Percentiles rank a stretch among this genome's conserved stretches.
Conservation (phyloP, 225 moss, liverwort and hornwort species). For the Pseudoscleropodium purum region DNA sequence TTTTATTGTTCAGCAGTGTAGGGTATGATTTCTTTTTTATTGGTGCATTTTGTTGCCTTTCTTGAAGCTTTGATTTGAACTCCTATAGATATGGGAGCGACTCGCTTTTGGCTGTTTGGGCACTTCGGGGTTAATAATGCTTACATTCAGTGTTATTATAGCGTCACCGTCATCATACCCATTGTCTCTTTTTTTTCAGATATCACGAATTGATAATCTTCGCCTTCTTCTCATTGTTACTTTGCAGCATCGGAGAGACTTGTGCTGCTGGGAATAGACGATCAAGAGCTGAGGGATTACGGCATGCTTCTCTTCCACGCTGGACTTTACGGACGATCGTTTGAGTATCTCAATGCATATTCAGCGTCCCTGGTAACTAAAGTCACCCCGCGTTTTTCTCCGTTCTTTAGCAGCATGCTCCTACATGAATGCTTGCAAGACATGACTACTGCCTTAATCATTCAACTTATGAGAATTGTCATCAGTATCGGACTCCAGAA, state of each 20-base stretch:
- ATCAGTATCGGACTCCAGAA: not conserved
- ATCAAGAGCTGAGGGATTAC: slow-evolving; percentile 48
- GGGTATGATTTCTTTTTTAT: not conserved
- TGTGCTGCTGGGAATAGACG: slow-evolving; percentile 61
- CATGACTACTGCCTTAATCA: not conserved
- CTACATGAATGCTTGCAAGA: not conserved
- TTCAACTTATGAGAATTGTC: not conserved
- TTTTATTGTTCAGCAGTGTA: not conserved
- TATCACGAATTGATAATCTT: not conserved
- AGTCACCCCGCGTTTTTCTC: not conserved
- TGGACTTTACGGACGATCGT: slow-evolving; percentile 65
- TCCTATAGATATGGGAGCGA: not conserved
- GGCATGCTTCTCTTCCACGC: slow-evolving; percentile 37
- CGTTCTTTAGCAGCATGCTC: not conserved
- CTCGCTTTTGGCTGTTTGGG: not conserved
- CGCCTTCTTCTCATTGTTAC: not conserved
- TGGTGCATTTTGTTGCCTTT: not conserved
- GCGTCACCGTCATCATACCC: not conserved
- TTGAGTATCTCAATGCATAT: slow-evolving; percentile 59
- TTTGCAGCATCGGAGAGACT: slow-evolving; percentile 86
- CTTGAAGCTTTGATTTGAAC: not conserved
- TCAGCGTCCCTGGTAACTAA: slow-evolving; percentile 1
- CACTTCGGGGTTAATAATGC: not conserved
- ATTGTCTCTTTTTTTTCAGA: not conserved
- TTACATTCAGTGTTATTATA: not conserved